A percentile compares a stretch with the other conserved stretches of the same genome.
phyloP scores from a whole-genome alignment of 2,329 filamentous ascomycete species.

The Magnaporthiopsis rhizophila region DNA sequence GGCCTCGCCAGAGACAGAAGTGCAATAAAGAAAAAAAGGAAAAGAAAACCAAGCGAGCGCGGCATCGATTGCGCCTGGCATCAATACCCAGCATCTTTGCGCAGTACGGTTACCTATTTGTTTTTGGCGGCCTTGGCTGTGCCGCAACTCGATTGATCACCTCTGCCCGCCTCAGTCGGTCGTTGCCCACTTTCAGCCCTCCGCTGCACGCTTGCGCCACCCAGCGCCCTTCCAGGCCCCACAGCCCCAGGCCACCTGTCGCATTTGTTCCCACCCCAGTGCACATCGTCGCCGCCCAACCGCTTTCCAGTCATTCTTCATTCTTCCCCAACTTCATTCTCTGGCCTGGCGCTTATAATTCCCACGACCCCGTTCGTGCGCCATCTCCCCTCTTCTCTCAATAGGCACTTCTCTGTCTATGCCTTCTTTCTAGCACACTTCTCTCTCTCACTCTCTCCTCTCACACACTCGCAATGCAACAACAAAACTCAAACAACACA shows the following conservation, averaged over 20 bases:
- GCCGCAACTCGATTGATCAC: neutral
- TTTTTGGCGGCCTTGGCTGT: neutral
- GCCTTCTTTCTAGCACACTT: neutral
- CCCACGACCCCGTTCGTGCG: conserved; percentile 4
- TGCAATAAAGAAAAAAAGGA: neutral
- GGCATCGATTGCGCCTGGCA: neutral
- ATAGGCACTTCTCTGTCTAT: too few relatives aligned
- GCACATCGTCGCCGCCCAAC: neutral
- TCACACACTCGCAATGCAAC: conserved; percentile 22
- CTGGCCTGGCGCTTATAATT: conserved; percentile 3
- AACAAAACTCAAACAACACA: conserved; percentile 14
- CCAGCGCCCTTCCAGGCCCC: neutral
- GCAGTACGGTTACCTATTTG: neutral
- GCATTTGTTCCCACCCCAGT: neutral
- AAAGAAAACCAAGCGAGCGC: neutral
- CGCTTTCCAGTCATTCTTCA: neutral
- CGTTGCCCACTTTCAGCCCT: neutral
- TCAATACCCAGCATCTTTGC: neutral
- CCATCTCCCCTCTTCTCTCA: too few relatives aligned
- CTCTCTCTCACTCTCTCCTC: too few relatives aligned
- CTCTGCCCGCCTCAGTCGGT: neutral
- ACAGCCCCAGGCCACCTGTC: neutral
- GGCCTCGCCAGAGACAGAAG: neutral
- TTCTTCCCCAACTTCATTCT: conserved; percentile 2
- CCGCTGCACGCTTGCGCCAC: neutral